phyloP scores from a whole-genome alignment of 331 rosid species.

The Stylosanthes scabra region DNA sequence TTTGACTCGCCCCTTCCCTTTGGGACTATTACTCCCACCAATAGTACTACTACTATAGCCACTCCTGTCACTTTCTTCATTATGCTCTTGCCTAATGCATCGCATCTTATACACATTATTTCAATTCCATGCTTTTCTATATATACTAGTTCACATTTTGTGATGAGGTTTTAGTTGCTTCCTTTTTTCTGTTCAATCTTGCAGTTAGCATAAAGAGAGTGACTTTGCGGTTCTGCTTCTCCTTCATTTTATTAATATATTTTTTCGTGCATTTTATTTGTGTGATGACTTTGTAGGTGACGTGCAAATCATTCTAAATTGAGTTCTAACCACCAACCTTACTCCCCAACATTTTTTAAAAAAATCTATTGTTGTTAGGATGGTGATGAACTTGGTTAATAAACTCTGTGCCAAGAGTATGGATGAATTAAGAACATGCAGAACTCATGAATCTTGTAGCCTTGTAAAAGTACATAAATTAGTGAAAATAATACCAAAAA shows the following conservation, averaged over 20 bases:
- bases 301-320: slow-evolving; percentile 26
- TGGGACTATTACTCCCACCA: slow-evolving; percentile 17
- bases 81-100: no score
- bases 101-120: no score
- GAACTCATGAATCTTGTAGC: not conserved
- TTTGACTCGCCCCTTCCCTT: slow-evolving; percentile 33
- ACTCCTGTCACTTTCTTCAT: no score
- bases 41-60: not conserved
- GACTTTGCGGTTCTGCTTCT: slow-evolving; percentile 33
- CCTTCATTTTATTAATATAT: not conserved
- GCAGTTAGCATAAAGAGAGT: slow-evolving; percentile 52
- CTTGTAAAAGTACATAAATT: no score
- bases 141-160: slow-evolving; percentile 22
- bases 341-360: slow-evolving; percentile 22
- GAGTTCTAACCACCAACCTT: slow-evolving; percentile 40
- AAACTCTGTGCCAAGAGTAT: not conserved
- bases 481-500: no score
- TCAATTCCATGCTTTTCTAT: slow-evolving; percentile 4
- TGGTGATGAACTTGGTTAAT: slow-evolving; percentile 8
- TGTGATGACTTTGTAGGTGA: slow-evolving; percentile 71
- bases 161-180: no score
- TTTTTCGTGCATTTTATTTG: slow-evolving; percentile 50
- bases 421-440: slow-evolving; percentile 25
- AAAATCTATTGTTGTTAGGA: slow-evolving; percentile 1
- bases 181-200: not conserved